Percentiles rank a stretch among this genome's conserved stretches.
Conservation (phyloP, 768 basidiomycete genomes). For the Leccinum pellstonianum region DNA sequence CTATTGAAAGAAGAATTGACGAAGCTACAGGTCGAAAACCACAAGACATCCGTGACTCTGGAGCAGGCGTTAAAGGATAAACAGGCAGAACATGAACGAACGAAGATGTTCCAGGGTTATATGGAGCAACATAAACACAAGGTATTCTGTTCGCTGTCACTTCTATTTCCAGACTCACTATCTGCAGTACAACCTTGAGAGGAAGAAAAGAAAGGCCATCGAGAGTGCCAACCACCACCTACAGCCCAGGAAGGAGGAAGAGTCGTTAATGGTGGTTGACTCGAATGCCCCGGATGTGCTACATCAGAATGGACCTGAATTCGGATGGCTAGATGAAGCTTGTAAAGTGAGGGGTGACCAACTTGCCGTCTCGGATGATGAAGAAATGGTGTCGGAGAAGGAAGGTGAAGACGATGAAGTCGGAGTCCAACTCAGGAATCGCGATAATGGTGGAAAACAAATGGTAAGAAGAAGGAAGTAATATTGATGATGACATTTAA, state of each 20-base stretch:
- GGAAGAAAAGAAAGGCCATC: conserved; percentile 28
- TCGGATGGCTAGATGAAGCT: conserved; percentile 30
- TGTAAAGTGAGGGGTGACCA: conserved; percentile 29
- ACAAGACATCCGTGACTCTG: conserved; percentile 16
- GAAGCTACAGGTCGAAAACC: conserved; percentile 25
- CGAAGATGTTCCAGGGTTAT: conserved; percentile 23
- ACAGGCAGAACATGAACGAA: conserved; percentile 20
- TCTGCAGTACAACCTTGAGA: conserved; percentile 23
- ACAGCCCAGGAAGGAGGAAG: conserved; percentile 22
- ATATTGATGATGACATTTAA: neutral
- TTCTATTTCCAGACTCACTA: conserved; percentile 1
- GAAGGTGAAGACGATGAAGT: conserved; percentile 27
- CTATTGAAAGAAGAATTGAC: conserved; percentile 20
- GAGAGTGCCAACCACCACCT: conserved; percentile 10
- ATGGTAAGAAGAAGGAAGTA: conserved; percentile 10
- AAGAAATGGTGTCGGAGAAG: conserved; percentile 10
- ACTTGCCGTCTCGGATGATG: conserved; percentile 16
- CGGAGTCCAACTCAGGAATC: conserved; percentile 5
- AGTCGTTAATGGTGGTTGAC: conserved; percentile 32
- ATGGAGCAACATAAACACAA: conserved; percentile 21
- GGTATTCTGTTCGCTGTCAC: conserved; percentile 12
- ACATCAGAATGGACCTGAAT: conserved; percentile 9
- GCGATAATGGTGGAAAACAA: conserved; percentile 3
- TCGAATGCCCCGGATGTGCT: conserved; percentile 26
- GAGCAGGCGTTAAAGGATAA: conserved; percentile 18